Percentiles rank a stretch among this genome's conserved stretches.
These are phyloP conservation scores for Rhodocollybia butyracea DNA, from an alignment of 768 basidiomycete genomes.

Conservation along the genomic window DNA sequence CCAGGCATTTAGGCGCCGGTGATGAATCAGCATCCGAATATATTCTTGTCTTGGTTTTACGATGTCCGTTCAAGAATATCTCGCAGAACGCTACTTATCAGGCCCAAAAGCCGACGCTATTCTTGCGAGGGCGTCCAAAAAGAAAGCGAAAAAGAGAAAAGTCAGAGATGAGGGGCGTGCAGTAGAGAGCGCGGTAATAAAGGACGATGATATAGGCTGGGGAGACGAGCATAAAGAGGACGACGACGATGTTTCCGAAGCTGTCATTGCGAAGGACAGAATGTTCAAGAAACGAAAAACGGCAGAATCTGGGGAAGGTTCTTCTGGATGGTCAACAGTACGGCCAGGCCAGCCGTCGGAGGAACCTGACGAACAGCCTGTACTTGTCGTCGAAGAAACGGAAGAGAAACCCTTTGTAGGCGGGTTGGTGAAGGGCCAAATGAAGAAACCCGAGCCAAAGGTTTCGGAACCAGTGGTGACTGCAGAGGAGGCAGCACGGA, in stretches of 20 bases:
- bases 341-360: slow-evolving; percentile 44
- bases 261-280: slow-evolving; percentile 69
- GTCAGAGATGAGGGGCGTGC: slow-evolving; percentile 23
- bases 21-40: slow-evolving; percentile 14
- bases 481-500: slow-evolving; percentile 55
- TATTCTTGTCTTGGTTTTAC: slow-evolving; percentile 29
- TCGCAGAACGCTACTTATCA: slow-evolving; percentile 93
- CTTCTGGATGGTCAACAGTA: slow-evolving; percentile 66
- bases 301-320: slow-evolving; percentile 30
- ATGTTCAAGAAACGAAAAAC: slow-evolving; percentile 73
- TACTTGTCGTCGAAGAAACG: slow-evolving; percentile 47
- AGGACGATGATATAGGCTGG: slow-evolving; percentile 81
- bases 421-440: slow-evolving; percentile 75
- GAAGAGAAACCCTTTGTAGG: slow-evolving; percentile 51
- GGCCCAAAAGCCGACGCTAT: slow-evolving; percentile 97
- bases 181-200: slow-evolving; percentile 37
- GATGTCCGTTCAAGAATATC: slow-evolving; percentile 66
- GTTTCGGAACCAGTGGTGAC: slow-evolving; percentile 32
- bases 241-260: slow-evolving; percentile 58
- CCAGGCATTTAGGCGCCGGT: neutral
- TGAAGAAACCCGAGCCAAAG: slow-evolving; percentile 59
- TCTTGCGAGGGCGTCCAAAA: slow-evolving; percentile 56
- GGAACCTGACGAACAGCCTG: slow-evolving; percentile 69
- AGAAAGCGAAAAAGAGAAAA: slow-evolving; percentile 81
- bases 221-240: slow-evolving; percentile 46